A percentile compares a stretch with the other conserved stretches of the same genome.
Evolutionary conservation across 495 filamentous ascomycete genomes (phyloP).

Genomic region (Tirmania nivea): DNA sequence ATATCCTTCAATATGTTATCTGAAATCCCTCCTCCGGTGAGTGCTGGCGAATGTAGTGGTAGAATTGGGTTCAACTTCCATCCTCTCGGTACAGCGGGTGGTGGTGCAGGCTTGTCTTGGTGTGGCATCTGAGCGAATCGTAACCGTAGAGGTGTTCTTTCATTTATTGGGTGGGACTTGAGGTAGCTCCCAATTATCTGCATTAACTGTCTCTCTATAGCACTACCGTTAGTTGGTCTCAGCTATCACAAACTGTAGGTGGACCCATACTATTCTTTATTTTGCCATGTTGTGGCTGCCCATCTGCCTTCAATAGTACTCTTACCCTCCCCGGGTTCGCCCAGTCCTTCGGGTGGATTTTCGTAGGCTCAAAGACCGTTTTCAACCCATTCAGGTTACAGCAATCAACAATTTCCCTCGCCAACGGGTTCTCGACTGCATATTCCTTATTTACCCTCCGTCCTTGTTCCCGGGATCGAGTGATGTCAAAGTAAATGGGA

Average conservation of each 20-base stretch:
- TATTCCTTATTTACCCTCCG: constrained; percentile 48
- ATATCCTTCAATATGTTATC: constrained; percentile 95
- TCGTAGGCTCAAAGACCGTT: constrained; percentile 71
- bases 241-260: neutral
- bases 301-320: constrained; percentile 41
- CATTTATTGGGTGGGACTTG: constrained; percentile 48
- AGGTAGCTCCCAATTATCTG: constrained; percentile 54
- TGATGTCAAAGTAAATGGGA: constrained; percentile 77
- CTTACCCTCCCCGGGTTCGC: constrained; percentile 81
- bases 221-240: too few species aligned
- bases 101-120: constrained; percentile 39
- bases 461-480: constrained; percentile 51
- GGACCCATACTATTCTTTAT: constrained; percentile 53
- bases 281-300: constrained; percentile 25
- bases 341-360: constrained; percentile 92
- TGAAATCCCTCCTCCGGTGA: constrained; percentile 83
- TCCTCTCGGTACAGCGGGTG: constrained; percentile 60
- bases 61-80: constrained; percentile 78
- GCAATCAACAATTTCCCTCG: constrained; percentile 71
- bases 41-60: constrained; percentile 65
- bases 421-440: constrained; percentile 69
- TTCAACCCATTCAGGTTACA: constrained; percentile 49
- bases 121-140: constrained; percentile 43
- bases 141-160: constrained; percentile 43
- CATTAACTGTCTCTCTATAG: constrained; percentile 62